These are phyloP conservation scores for Artomyces pyxidatus DNA, from an alignment of 768 basidiomycete species.

Conservation along the genomic window DNA sequence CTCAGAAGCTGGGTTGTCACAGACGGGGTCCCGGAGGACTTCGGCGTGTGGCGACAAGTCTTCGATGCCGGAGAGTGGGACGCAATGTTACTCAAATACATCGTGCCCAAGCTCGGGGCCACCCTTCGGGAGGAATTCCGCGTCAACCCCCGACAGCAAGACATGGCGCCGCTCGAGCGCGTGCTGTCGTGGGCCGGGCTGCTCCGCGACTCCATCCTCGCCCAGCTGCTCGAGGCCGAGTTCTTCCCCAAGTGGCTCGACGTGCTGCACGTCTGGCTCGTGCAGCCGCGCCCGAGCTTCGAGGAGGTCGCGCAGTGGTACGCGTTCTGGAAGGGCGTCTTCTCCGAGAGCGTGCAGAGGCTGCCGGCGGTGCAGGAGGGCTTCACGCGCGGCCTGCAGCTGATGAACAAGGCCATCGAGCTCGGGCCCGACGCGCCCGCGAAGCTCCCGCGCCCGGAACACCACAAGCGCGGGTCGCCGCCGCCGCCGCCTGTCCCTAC, in stretches of 20 bases:
- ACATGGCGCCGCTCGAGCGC: slow-evolving; percentile 71
- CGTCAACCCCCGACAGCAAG: slow-evolving; percentile 86
- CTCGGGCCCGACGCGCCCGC: slow-evolving; percentile 71
- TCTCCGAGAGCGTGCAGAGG: slow-evolving; percentile 63
- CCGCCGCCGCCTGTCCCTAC: slow-evolving; percentile 22
- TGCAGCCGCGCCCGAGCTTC: slow-evolving; percentile 81
- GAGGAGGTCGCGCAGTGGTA: slow-evolving; percentile 95
- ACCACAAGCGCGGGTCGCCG: slow-evolving; percentile 32
- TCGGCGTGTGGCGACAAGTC: slow-evolving; percentile 70
- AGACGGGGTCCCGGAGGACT: slow-evolving; percentile 69
- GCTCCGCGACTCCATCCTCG: slow-evolving; percentile 68
- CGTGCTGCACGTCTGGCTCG: slow-evolving; percentile 85
- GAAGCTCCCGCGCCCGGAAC: slow-evolving; percentile 60
- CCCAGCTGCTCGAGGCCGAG: slow-evolving; percentile 79
- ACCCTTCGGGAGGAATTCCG: slow-evolving; percentile 78
- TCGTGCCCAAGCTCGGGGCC: slow-evolving; percentile 86
- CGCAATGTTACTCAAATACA: slow-evolving; percentile 77
- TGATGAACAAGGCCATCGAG: slow-evolving; percentile 93
- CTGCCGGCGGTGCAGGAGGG: slow-evolving; percentile 64
- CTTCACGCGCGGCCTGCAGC: slow-evolving; percentile 80
- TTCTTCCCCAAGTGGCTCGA: slow-evolving; percentile 99
- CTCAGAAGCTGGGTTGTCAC: slow-evolving; percentile 67
- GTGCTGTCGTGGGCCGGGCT: slow-evolving; percentile 73
- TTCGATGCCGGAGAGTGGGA: slow-evolving; percentile 86
- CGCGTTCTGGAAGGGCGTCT: slow-evolving; percentile 75